These are phyloP conservation scores for Yamadazyma conglobata DNA, from an alignment of 1,139 yeast genomes.

Conservation along the genomic window DNA sequence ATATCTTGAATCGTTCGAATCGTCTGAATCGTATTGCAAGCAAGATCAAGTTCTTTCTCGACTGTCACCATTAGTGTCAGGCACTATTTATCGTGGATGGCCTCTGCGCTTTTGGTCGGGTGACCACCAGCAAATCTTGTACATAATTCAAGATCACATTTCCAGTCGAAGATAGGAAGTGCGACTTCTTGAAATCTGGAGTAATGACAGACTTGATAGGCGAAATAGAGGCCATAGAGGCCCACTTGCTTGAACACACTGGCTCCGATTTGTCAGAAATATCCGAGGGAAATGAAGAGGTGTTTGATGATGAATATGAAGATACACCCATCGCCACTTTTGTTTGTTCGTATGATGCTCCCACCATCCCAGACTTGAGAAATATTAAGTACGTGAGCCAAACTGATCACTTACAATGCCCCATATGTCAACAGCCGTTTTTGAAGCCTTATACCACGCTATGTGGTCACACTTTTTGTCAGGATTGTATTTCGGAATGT, in stretches of 20 bases:
- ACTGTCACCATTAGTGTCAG: too few species aligned
- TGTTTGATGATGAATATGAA: background rate
- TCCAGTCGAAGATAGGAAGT: too few species aligned
- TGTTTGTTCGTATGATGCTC: background rate
- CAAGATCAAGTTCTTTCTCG: too few species aligned
- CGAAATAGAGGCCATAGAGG: conserved; percentile 1
- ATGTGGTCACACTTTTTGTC: conserved; percentile 62
- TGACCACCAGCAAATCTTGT: too few species aligned
- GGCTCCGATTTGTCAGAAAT: background rate
- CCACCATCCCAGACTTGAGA: conserved; percentile 29
- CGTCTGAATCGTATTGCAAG: too few species aligned
- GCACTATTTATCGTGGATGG: too few species aligned
- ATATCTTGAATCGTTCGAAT: too few species aligned
- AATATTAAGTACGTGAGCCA: conserved; percentile 30
- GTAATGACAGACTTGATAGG: conserved; percentile 1
- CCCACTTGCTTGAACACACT: background rate
- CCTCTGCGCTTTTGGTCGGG: too few species aligned
- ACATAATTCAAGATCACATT: too few species aligned
- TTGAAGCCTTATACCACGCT: conserved; percentile 51
- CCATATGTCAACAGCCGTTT: conserved; percentile 58
- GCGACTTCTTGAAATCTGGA: too few species aligned
- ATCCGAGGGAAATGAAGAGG: too few species aligned
- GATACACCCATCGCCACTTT: background rate
- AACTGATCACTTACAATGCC: conserved; percentile 56
- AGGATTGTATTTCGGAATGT: conserved; percentile 48